phyloP scores from a whole-genome alignment of 116 monocot genomes.

The Zostera marina region DNA sequence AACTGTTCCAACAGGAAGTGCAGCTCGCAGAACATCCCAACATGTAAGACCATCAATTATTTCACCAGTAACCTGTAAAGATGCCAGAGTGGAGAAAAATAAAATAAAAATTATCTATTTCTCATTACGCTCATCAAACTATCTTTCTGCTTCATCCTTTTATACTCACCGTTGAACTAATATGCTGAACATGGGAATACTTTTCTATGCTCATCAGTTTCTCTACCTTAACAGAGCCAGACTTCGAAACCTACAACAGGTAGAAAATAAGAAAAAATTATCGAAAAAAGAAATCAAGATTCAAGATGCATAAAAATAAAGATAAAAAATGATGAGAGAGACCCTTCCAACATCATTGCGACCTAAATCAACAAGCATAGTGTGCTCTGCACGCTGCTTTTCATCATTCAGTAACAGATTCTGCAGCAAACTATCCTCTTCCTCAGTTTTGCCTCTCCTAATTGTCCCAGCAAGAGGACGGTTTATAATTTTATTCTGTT shows the following conservation, averaged over 20 bases:
- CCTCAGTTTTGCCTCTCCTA: conserved; percentile 49
- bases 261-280: not conserved
- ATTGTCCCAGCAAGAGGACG: conserved; percentile 88
- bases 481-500: conserved; percentile 64
- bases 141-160: not conserved
- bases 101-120: not conserved
- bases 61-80: conserved; percentile 61
- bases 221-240: conserved; percentile 76
- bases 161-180: conserved; percentile 76
- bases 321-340: not conserved
- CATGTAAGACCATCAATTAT: conserved; percentile 54
- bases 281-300: not conserved
- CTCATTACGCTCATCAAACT: not conserved
- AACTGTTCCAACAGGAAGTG: conserved; percentile 90
- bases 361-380: conserved; percentile 97
- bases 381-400: conserved; percentile 93
- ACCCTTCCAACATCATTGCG: conserved; percentile 96
- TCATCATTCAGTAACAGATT: conserved; percentile 59
- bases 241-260: conserved; percentile 51
- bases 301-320: not conserved
- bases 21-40: conserved; percentile 91
- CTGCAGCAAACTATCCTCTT: conserved; percentile 53
- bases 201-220: conserved; percentile 81
- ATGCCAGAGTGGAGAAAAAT: not conserved
- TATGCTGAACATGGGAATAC: conserved; percentile 94